phyloP scores from a whole-genome alignment of 805 yeast species.

The Wickerhamomyces queroliae region DNA sequence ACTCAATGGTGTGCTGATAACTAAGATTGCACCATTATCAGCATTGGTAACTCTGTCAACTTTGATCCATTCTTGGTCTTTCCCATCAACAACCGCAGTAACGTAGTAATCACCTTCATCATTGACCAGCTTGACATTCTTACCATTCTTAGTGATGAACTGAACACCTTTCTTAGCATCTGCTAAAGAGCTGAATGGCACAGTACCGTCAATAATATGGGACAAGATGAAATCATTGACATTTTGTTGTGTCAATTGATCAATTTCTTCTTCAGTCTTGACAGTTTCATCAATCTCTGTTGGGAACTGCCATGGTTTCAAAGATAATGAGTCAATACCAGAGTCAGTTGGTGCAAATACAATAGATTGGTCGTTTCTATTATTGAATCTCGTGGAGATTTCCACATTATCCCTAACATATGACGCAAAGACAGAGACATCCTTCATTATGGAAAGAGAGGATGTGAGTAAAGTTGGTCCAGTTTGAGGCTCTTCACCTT shows the following conservation, averaged over 20 bases:
- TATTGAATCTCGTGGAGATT: slow-evolving; percentile 42
- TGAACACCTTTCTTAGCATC: slow-evolving; percentile 23
- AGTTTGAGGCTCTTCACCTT: slow-evolving; percentile 23
- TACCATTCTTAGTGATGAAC: slow-evolving; percentile 28
- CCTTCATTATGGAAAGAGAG: slow-evolving; percentile 24
- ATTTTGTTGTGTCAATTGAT: slow-evolving; percentile 44
- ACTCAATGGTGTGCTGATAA: slow-evolving; percentile 25
- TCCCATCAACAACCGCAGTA: slow-evolving; percentile 23
- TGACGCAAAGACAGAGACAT: slow-evolving; percentile 58
- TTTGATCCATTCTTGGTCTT: slow-evolving; percentile 28
- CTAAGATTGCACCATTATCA: slow-evolving; percentile 41
- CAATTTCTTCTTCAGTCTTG: slow-evolving; percentile 36
- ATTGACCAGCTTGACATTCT: slow-evolving; percentile 30
- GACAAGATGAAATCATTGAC: slow-evolving; percentile 52
- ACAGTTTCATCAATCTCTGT: slow-evolving; percentile 32
- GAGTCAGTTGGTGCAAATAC: slow-evolving; percentile 69
- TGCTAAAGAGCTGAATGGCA: slow-evolving; percentile 16
- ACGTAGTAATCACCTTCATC: slow-evolving; percentile 29
- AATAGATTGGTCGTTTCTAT: slow-evolving; percentile 34
- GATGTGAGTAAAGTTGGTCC: slow-evolving; percentile 26
- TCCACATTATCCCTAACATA: slow-evolving; percentile 61
- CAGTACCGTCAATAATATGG: slow-evolving; percentile 45
- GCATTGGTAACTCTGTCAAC: slow-evolving; percentile 30
- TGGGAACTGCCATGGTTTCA: slow-evolving; percentile 86
- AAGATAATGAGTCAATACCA: slow-evolving; percentile 43